Conservation (phyloP, 108 stramenopile species). For the Schizochytrium sp. region DNA sequence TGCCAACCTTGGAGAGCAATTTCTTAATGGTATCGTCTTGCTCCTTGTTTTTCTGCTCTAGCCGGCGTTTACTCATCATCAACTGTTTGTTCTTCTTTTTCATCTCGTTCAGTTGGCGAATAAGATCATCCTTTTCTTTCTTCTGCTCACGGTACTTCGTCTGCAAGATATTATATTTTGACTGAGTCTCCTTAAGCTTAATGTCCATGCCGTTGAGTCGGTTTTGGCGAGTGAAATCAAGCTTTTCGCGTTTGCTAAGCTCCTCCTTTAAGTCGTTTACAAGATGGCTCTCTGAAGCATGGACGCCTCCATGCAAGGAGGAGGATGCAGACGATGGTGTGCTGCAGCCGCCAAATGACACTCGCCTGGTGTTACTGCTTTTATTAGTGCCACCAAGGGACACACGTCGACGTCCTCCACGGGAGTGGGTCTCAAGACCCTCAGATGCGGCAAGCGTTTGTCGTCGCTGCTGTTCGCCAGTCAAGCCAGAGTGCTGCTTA, state of each 20-base stretch:
- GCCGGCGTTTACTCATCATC: conserved; percentile 34
- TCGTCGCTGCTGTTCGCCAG: conserved; percentile 1
- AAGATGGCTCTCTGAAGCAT: conserved; percentile 16
- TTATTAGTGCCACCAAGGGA: background rate
- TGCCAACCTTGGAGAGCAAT: conserved; percentile 52
- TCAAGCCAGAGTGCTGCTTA: background rate
- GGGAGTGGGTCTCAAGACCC: conserved; percentile 7
- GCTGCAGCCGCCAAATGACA: background rate
- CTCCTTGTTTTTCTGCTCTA: conserved; percentile 10
- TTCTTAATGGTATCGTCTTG: conserved; percentile 35
- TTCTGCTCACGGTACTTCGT: conserved; percentile 30
- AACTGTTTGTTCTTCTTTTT: conserved; percentile 14
- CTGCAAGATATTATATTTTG: background rate
- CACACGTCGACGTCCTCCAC: background rate
- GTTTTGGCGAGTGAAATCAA: conserved; percentile 41
- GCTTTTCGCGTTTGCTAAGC: conserved; percentile 50
- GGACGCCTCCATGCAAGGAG: background rate
- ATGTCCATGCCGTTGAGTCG: conserved; percentile 57
- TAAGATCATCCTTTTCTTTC: conserved; percentile 57
- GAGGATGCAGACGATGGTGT: background rate
- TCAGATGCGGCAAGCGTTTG: conserved; percentile 16
- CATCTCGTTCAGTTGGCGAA: conserved; percentile 43
- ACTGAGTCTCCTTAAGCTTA: conserved; percentile 51
- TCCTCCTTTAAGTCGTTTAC: conserved; percentile 52
- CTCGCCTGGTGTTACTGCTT: background rate